Base-by-base conservation (phyloP, 768 basidiomycete genomes). In the Mycena amicta region DNA sequence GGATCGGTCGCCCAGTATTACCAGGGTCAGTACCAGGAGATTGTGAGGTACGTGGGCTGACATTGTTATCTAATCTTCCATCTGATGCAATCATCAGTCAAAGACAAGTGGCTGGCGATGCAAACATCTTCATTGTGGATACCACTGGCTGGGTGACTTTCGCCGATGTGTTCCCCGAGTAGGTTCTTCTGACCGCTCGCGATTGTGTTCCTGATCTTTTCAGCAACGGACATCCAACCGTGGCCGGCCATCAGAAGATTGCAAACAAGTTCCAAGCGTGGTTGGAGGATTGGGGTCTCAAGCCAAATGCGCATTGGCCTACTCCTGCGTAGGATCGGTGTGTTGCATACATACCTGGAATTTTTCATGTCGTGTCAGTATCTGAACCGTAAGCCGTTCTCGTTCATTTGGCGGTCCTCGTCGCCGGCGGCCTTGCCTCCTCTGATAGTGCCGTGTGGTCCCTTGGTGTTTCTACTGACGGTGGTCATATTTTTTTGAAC, bases 101-200 rank as follows among this genome's bases (percentile, higher is more conserved):
- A 27, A 67, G 1, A n/a, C n/a, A n/a, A n/a, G n/a, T n/a, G n/a
- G n/a, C n/a, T n/a, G 83, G 82, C 15, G 83, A 85, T 66, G 66
- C 72, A 53, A 75, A 80, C 59, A 72, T 81, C 20, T 83, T 79
- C 68, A 69, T 84, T 0, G 83, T 85, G 23, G 74, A 85, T 62
- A 82, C 83, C 6, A 83, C 80, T 0, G 83, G 82, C 3, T 86
- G 83, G 83, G 77, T 83, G 22, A 74, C 74, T 1, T 83, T 63
- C 56, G 76, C 65, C 0, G 83, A 85, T 59, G 80, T 85, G 13
- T 82, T 79, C 65, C 75, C 79, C 11, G 75, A 73, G 76, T 77
- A 57, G 55, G 73, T 60, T 18, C 33, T 37, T 37, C 11, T 18
- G 33, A 8, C 33, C 8, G 8, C 33, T 8, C 18, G 33, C 33